Evolutionary conservation across 148 eudicot species (phyloP), one percentile per base, ranked within the genome.

Genomic region (Rhododendron griersonianum): DNA sequence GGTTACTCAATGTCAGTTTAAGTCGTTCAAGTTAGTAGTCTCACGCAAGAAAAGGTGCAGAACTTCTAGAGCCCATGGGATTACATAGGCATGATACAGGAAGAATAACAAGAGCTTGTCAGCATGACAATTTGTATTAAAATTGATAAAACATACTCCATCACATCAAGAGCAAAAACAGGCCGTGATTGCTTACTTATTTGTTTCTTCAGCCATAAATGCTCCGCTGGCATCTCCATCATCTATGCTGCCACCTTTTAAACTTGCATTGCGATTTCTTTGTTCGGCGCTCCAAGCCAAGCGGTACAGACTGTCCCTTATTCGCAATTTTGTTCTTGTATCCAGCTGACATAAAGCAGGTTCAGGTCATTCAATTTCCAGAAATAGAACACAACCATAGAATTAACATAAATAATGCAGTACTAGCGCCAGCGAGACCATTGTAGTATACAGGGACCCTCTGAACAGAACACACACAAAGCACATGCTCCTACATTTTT

Each of bases 231-330:
- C 82, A 87, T 90, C 91, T 85, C 89, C 85, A 79, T 91, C 92
- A 83, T 90, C 94, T 67, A 87, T 88, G 63, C 83, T 82, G 48
- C 87, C 89, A 47, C 78, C 82, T 61, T 28, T 86, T 79, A 82
- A 89, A 87, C 86, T 88, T 84, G 90, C 91, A 88, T 93, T 90
- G 65, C 86, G 87, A 86, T 94, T 94, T 90, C 98, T 93, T 85
- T 93, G 94, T 81, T 94, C 93, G 63, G 99, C 95, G 87, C 95
- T 96, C 88, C 91, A 87, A 77, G 99, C 99, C 86, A 96, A 92
- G 85, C 99, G 96, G 86, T 95, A 96, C 76, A 96, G 91, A 87
- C 99, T 94, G 87, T 96, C 99, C 91, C 96, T 92, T 86, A 96
- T 96, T 91, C 95, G 94, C 76, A 96, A 82, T 85, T 93, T 96